A percentile compares a stretch with the other conserved stretches of the same genome.
phyloP scores from a whole-genome alignment of 257 asterid genomes.

The Jacaranda copaia region DNA sequence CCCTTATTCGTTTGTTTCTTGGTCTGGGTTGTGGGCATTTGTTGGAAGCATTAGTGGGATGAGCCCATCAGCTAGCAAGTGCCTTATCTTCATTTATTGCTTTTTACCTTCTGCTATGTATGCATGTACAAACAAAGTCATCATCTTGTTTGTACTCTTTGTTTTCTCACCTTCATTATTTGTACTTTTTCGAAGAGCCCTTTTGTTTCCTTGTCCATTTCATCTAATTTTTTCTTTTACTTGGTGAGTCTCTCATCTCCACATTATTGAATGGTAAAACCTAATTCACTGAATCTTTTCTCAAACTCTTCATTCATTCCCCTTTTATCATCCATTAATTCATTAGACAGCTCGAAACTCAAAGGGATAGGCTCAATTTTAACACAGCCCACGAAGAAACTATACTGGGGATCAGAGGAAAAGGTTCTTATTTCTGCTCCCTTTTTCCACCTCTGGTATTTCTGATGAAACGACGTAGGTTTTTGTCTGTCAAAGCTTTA shows the following conservation, averaged over 20 bases:
- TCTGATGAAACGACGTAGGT: background rate
- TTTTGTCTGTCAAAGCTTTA: background rate
- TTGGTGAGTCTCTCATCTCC: background rate
- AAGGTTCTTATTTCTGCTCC: background rate
- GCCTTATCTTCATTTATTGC: slow-evolving; percentile 2
- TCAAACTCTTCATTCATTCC: no score
- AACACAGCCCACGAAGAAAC: no score
- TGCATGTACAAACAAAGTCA: slow-evolving; percentile 20
- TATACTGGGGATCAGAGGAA: no score
- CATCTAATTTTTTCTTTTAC: background rate
- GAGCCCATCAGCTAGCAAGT: slow-evolving; percentile 25
- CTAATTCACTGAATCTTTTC: no score
- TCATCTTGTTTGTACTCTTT: slow-evolving; percentile 31
- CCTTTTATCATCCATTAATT: no score
- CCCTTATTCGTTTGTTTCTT: background rate
- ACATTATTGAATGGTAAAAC: no score
- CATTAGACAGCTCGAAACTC: no score
- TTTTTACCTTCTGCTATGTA: slow-evolving; percentile 20
- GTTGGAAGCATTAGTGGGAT: slow-evolving; percentile 26
- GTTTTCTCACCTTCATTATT: slow-evolving; percentile 41
- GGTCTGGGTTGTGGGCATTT: slow-evolving; percentile 9
- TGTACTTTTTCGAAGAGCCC: slow-evolving; percentile 29
- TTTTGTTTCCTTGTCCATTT: slow-evolving; percentile 32
- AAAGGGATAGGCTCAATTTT: no score
- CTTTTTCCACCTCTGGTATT: background rate